Evolutionary conservation across 805 yeast genomes (phyloP), one percentile per base, ranked within the genome.

Genomic region (Dipodascus geniculatus): DNA sequence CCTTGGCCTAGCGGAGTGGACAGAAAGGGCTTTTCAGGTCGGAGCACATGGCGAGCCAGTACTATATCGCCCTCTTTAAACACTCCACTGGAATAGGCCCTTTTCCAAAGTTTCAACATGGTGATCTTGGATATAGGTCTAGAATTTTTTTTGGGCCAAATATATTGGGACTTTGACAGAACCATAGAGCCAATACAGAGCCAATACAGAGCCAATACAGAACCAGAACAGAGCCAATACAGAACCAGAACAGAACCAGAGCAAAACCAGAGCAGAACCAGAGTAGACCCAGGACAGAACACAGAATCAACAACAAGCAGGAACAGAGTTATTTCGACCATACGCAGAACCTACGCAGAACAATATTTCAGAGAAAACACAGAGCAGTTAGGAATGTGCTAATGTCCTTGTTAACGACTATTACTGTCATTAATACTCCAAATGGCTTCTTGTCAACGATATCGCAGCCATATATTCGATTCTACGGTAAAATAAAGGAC

Each of bases 21-120:
- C 2, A 68, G 56, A 64, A 69, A 68, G 20, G 58, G 60, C 23
- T 60, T 60, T 11, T 62, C 62, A 0, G 68, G 62, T 28, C 63
- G 56, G 8, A 62, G 61, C 1, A 65, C 54, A 8, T 66, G 68
- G 9, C 65, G 58, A 1, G 69, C 51, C 1, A 71, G 49, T 1
- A 63, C 73, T 1, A 63, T 48, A 53, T 71, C 74, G 2, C 71
- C 70, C 2, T 33, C 17, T 22, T 23, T 24, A 50, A 56, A 56
- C n/a, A 78, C 68, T 17, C 28, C 28, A 14, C 8, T 38, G 4
- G 44, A 38, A 38, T 38, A 38, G 14, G 20, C 6, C 14, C 44
- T 38, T 17, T n/a, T 38, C 20, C 20, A 38, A 16, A 28, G 14
- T 8, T 14, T 8, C 8, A 38, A 17, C 44, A 38, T 38, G 33